A percentile compares a stretch with the other conserved stretches of the same genome.
Conservation (phyloP, 495 filamentous ascomycete species). For the Aspergillus mulundensis region DNA sequence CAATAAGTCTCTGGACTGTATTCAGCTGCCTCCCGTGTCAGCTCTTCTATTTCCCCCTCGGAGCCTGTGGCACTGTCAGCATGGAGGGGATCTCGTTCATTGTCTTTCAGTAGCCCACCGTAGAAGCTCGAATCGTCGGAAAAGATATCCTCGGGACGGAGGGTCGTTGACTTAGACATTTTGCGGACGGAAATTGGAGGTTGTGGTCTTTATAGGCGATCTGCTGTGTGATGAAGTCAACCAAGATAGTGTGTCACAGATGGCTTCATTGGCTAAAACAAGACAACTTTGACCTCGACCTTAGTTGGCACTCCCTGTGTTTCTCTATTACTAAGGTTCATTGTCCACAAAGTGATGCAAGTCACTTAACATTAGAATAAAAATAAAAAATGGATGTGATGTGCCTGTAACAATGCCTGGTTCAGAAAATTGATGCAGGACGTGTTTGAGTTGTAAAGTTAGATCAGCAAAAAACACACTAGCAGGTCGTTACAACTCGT, state of each 20-base stretch:
- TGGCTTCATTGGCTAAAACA: not conserved
- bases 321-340: too few relatives aligned
- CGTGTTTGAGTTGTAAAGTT: too few relatives aligned
- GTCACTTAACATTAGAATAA: too few relatives aligned
- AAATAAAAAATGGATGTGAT: too few relatives aligned
- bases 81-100: not conserved
- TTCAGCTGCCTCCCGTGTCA: slow-evolving; percentile 29
- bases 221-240: not conserved
- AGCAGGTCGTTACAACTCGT: too few relatives aligned
- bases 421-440: too few relatives aligned
- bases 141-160: slow-evolving; percentile 17
- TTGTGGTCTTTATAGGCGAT: not conserved
- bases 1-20: slow-evolving; percentile 50
- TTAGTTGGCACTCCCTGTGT: too few relatives aligned
- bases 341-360: too few relatives aligned
- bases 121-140: slow-evolving; percentile 76
- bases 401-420: too few relatives aligned
- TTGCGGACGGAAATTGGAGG: not conserved
- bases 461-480: too few relatives aligned
- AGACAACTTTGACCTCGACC: not conserved
- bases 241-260: not conserved
- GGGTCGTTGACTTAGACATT: not conserved
- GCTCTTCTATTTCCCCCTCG: slow-evolving; percentile 37
- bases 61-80: slow-evolving; percentile 40
- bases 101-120: slow-evolving; percentile 34